Evolutionary conservation across 345 rosid species (phyloP), one percentile per base, ranked within the genome.

Genomic region (Toxicodendron radicans): DNA sequence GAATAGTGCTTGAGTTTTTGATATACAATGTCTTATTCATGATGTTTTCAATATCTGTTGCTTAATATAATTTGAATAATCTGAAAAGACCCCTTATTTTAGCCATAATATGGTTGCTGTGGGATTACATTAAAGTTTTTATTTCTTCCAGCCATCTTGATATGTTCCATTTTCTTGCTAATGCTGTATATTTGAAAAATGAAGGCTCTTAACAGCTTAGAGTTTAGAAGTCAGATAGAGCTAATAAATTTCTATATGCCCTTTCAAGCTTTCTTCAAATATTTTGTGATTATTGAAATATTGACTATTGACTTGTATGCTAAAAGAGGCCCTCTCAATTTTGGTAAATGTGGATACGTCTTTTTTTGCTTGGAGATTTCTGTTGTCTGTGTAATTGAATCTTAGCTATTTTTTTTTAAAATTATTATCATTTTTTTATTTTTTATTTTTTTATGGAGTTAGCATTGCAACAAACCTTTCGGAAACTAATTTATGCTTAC

Each of bases 401-500:
- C 51, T 70, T 10, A 38, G 33, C 8, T 45, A 23, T 24, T 38
- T 45, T 1, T 7, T 12, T 35, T 51, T n/a, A 2, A 1, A 27
- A 27, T 27, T 27, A 0, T 27, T 27, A 0, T 27, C 2, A n/a
- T 35, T 35, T 32, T 32, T 32, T 35, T 35, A 35, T 3, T 35
- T 35, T 35, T 3, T 35, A 2, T 35, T 8, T 38, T 38, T 38
- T 38, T 38, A 67, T 18, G 30, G 30, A 27, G 1, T 27, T 27
- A 27, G 30, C 30, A 27, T 27, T 49, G 51, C 68, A 21, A 20
- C 23, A 33, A 20, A 18, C 10, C 48, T 45, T 35, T 76, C 64
- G 14, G 14, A 76, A 58, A 35, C 45, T 59, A 58, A 61, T 61
- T 68, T 59, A 32, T 77, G 14, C n/a, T 70, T 65, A 45, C 64